Conservation (phyloP, 2,329 filamentous ascomycete species). For the Fusarium staphyleae region DNA sequence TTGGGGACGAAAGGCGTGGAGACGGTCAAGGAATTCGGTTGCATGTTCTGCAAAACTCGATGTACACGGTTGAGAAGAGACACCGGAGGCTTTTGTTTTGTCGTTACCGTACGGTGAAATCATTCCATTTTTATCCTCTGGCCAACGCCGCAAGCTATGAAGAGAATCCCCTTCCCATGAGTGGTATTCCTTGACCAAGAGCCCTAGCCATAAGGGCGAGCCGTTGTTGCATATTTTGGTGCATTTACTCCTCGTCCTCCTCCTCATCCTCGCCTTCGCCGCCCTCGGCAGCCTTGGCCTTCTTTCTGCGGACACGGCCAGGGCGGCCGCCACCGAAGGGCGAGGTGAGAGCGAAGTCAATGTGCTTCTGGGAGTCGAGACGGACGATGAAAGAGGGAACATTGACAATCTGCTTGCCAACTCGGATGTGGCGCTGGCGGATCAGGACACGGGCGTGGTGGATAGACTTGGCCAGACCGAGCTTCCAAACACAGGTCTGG, state of each 20-base stretch:
- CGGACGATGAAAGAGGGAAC: constrained; percentile 99
- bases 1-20: constrained; percentile 12
- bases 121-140: constrained; percentile 57
- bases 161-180: constrained; percentile 51
- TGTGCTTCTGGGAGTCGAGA: constrained; percentile 99
- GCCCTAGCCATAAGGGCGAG: constrained; percentile 42
- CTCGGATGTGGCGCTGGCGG: constrained; percentile 99
- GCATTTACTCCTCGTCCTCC: constrained; percentile 79
- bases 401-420: constrained; percentile 99
- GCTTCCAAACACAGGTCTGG: constrained; percentile 99
- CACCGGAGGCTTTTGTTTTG: constrained; percentile 33
- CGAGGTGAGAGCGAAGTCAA: constrained; percentile 97
- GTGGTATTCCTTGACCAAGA: constrained; percentile 47
- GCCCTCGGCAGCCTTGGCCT: constrained; percentile 94
- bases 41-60: constrained; percentile 34
- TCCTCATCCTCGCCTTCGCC: constrained; percentile 81
- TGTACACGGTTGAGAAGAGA: constrained; percentile 37
- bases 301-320: constrained; percentile 99
- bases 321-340: constrained; percentile 97
- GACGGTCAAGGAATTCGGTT: constrained; percentile 30
- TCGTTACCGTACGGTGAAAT: constrained; percentile 45
- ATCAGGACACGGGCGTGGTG: constrained; percentile 99
- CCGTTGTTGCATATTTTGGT: constrained; percentile 43
- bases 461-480: constrained; percentile 99
- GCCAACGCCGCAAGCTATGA: constrained; percentile 62